Percentiles rank a stretch among this genome's conserved stretches.
Conservation (phyloP, 768 basidiomycete genomes). For the Mycena vitilis region DNA sequence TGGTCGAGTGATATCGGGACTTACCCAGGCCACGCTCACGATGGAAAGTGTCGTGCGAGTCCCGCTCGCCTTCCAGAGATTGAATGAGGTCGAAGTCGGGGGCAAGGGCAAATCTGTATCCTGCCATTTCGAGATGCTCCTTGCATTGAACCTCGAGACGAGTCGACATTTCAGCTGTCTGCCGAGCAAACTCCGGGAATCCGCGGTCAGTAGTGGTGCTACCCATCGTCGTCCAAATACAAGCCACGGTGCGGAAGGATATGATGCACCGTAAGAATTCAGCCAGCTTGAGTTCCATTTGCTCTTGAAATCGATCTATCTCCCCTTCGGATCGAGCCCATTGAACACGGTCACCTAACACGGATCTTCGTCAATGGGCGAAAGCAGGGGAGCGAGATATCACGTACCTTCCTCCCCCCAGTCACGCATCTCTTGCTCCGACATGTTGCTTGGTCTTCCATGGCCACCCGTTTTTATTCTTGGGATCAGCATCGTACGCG, state of each 20-base stretch:
- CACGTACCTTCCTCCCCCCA: conserved; percentile 13
- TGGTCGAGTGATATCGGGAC: neutral
- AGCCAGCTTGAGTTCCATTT: conserved; percentile 24
- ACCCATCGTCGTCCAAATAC: neutral
- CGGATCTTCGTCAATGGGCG: no score
- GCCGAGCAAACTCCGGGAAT: neutral
- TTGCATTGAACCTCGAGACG: neutral
- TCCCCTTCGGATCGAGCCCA: conserved; percentile 23
- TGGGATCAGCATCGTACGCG: neutral
- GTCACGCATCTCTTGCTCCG: neutral
- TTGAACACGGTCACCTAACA: neutral
- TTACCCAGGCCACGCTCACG: conserved; percentile 3
- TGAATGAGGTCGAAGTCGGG: conserved; percentile 2
- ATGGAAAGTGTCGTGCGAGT: neutral
- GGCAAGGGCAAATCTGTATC: conserved; percentile 1
- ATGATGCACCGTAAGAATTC: conserved; percentile 23
- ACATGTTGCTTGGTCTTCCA: conserved; percentile 20
- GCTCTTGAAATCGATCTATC: conserved; percentile 28
- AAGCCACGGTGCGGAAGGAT: neutral
- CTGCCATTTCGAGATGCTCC: conserved; percentile 8
- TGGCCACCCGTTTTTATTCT: conserved; percentile 14
- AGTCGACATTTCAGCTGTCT: conserved; percentile 5
- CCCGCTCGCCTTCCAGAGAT: neutral
- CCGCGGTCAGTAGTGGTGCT: neutral
- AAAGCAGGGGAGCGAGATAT: neutral